Evolutionary conservation across 2,329 filamentous ascomycete species (phyloP).

Genomic region (Ceratocystis papillata): DNA sequence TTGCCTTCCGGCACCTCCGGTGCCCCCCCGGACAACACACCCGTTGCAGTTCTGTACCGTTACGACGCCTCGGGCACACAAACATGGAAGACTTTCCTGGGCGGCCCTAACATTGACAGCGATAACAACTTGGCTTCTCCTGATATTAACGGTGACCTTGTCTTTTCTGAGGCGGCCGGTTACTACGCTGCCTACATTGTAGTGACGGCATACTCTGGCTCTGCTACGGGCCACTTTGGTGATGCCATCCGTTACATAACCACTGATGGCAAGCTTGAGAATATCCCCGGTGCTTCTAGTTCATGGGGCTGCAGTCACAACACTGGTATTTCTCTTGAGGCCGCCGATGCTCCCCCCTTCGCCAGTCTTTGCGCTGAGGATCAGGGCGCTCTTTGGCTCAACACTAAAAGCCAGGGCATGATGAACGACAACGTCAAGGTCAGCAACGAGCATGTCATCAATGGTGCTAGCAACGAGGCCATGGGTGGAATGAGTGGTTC

Average conservation of each 20-base stretch:
- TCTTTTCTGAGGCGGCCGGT: slow-evolving; percentile 45
- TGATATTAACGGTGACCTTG: slow-evolving; percentile 52
- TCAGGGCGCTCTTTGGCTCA: slow-evolving; percentile 54
- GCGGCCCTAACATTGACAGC: slow-evolving; percentile 44
- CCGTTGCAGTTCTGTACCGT: slow-evolving; percentile 49
- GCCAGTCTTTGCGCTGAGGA: slow-evolving; percentile 51
- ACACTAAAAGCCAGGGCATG: slow-evolving; percentile 50
- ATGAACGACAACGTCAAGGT: slow-evolving; percentile 43
- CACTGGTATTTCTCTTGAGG: slow-evolving; percentile 53
- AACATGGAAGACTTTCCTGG: slow-evolving; percentile 49
- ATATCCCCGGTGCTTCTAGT: slow-evolving; percentile 43
- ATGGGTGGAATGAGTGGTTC: slow-evolving; percentile 55
- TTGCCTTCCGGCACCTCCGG: slow-evolving; percentile 41
- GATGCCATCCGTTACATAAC: slow-evolving; percentile 40
- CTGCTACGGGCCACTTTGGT: slow-evolving; percentile 46
- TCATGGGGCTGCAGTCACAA: slow-evolving; percentile 55
- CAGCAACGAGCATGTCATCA: slow-evolving; percentile 51
- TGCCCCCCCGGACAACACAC: slow-evolving; percentile 29
- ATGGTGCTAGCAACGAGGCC: slow-evolving; percentile 47
- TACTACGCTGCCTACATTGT: slow-evolving; percentile 54
- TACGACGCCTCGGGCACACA: slow-evolving; percentile 43
- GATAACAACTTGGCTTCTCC: slow-evolving; percentile 42
- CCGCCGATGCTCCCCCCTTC: slow-evolving; percentile 47
- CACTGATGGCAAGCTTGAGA: slow-evolving; percentile 41
- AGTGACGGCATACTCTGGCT: slow-evolving; percentile 46